Evolutionary conservation across 202 grass and related monocot species (phyloP).

Genomic region (Brachypodium distachyon): DNA sequence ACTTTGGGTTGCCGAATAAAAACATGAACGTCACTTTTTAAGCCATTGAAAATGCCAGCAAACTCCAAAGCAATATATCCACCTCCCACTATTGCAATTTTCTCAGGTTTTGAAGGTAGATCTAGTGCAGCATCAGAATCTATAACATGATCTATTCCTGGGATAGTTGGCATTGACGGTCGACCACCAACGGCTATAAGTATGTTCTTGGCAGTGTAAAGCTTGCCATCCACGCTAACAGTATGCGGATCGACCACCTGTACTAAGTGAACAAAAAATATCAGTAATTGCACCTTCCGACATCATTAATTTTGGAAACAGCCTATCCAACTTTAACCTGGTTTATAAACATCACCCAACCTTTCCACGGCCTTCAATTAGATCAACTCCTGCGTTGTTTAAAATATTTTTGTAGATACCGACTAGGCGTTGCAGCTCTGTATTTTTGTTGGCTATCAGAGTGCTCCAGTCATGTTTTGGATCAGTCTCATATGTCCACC

Average conservation of each 20-base stretch:
- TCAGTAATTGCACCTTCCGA: constrained; percentile 11
- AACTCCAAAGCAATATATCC: constrained; percentile 84
- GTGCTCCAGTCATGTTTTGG: constrained; percentile 76
- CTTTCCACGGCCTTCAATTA: constrained; percentile 84
- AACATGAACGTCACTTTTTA: constrained; percentile 76
- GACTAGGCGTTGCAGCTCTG: constrained; percentile 59
- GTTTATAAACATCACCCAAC: constrained; percentile 27
- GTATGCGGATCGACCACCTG: constrained; percentile 66
- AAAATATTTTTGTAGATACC: constrained; percentile 78
- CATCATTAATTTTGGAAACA: neutral
- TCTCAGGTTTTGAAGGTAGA: constrained; percentile 44
- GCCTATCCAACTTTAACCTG: constrained; percentile 6
- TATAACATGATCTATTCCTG: constrained; percentile 70
- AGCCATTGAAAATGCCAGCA: constrained; percentile 72
- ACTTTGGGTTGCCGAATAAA: constrained; percentile 78
- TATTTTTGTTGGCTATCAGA: constrained; percentile 77
- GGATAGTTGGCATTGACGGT: constrained; percentile 49
- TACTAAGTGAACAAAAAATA: constrained; percentile 15
- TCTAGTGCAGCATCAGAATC: constrained; percentile 67
- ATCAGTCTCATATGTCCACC: constrained; percentile 56
- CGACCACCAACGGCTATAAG: constrained; percentile 65
- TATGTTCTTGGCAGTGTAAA: constrained; percentile 65
- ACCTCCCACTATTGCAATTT: constrained; percentile 78
- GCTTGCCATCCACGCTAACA: constrained; percentile 57
- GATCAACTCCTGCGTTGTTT: constrained; percentile 45